A percentile compares a stretch with the other conserved stretches of the same genome.
phyloP scores from a whole-genome alignment of 1,139 yeast species.

The Zygoascus sp. region DNA sequence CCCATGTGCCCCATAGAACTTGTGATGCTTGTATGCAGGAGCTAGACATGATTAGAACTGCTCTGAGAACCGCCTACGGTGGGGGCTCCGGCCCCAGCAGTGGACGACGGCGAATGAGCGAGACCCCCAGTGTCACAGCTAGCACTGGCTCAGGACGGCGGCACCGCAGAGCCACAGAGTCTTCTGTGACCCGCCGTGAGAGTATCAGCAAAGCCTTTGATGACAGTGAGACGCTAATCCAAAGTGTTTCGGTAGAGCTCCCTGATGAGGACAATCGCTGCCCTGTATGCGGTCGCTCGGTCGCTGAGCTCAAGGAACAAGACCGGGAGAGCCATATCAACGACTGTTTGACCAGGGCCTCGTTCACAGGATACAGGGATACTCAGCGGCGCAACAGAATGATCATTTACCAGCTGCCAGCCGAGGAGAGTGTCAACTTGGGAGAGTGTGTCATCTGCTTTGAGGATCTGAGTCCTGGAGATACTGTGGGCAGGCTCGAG shows the following conservation, averaged over 20 bases:
- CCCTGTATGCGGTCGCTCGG: slow-evolving; percentile 49
- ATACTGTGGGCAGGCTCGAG: slow-evolving; percentile 85
- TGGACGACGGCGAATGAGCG: slow-evolving; percentile 7
- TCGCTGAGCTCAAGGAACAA: slow-evolving; percentile 38
- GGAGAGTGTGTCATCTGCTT: slow-evolving; percentile 89
- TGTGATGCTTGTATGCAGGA: slow-evolving; percentile 70
- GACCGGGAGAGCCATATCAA: slow-evolving; percentile 65
- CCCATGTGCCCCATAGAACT: slow-evolving; percentile 55
- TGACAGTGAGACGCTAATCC: slow-evolving; percentile 29
- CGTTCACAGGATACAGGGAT: slow-evolving; percentile 59
- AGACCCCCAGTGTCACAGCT: not conserved
- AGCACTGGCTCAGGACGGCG: not conserved
- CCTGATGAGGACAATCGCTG: slow-evolving; percentile 42
- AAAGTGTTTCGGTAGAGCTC: slow-evolving; percentile 25
- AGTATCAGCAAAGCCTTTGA: slow-evolving; percentile 6
- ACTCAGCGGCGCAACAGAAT: slow-evolving; percentile 60
- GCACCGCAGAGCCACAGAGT: not conserved
- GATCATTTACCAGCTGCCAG: slow-evolving; percentile 75
- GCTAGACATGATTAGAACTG: slow-evolving; percentile 49
- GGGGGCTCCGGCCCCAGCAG: slow-evolving; percentile 3
- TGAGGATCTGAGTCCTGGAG: slow-evolving; percentile 81
- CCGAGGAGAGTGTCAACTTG: slow-evolving; percentile 29
- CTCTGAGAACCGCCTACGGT: slow-evolving; percentile 19
- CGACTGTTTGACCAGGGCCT: slow-evolving; percentile 61
- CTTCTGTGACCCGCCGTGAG: not conserved